Evolutionary conservation across 2,329 filamentous ascomycete species (phyloP).

Genomic region (Polytolypa hystricis): DNA sequence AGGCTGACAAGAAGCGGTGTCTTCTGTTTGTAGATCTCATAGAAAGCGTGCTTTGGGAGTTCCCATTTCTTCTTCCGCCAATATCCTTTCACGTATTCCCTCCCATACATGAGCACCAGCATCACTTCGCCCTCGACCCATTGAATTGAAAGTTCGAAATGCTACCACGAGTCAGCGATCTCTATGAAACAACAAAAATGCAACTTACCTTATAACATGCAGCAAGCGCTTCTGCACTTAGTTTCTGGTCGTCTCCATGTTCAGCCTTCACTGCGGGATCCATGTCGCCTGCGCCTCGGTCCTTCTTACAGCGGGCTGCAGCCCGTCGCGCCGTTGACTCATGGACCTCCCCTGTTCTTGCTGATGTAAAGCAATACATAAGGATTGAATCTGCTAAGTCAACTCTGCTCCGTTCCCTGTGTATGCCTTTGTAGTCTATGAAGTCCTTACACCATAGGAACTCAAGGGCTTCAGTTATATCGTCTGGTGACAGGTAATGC

Average conservation of each 20-base stretch:
- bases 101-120: constrained; percentile 13
- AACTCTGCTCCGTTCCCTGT: constrained; percentile 1
- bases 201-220: constrained; percentile 4
- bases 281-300: background rate
- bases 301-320: background rate
- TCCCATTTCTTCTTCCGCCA: constrained; percentile 10
- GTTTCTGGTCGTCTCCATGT: background rate
- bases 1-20: constrained; percentile 11
- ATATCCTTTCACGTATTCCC: constrained; percentile 11
- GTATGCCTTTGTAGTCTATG: background rate
- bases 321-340: constrained; percentile 3
- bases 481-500: too few relatives aligned
- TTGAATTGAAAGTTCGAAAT: constrained; percentile 15
- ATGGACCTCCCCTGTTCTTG: constrained; percentile 6
- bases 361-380: constrained; percentile 6
- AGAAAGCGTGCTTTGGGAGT: constrained; percentile 11
- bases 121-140: constrained; percentile 11
- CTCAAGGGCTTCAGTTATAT: too few relatives aligned
- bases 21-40: constrained; percentile 11
- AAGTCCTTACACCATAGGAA: constrained; percentile 6
- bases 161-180: constrained; percentile 33
- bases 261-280: background rate
- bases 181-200: background rate
- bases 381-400: background rate
- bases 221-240: background rate